Evolutionary conservation across 345 rosid species (phyloP).

Genomic region (Pelargonium nanum): DNA sequence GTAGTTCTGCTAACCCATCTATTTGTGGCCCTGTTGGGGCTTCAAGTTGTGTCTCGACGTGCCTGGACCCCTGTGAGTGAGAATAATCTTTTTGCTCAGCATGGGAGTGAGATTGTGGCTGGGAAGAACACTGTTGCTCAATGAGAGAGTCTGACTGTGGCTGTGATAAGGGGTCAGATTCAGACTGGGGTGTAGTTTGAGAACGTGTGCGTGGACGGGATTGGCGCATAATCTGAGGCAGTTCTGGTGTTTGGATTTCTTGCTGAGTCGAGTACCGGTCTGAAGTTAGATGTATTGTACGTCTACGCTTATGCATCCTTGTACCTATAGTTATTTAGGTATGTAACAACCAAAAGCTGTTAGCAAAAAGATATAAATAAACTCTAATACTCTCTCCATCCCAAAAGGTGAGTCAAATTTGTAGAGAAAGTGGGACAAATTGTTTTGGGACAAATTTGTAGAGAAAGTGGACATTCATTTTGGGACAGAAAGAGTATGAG

Average conservation of each 20-base stretch:
- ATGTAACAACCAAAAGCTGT: not conserved
- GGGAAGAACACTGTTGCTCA: no score
- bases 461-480: no score
- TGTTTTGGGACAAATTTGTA: no score
- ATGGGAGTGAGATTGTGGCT: no score
- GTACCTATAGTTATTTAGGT: not conserved
- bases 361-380: not conserved
- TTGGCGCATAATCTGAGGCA: not conserved
- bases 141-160: not conserved
- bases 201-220: not conserved
- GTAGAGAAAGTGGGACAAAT: no score
- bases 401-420: no score
- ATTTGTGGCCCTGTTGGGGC: no score
- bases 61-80: no score
- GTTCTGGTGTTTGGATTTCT: not conserved
- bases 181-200: not conserved
- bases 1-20: not conserved
- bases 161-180: not conserved
- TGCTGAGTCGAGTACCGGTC: not conserved
- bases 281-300: not conserved
- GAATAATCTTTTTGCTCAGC: no score
- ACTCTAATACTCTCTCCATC: no score
- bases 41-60: no score
- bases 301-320: not conserved
- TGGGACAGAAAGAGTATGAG: no score